Evolutionary conservation across 768 basidiomycete genomes (phyloP), one percentile per base, ranked within the genome.

Genomic region (Termitomyces sp.): DNA sequence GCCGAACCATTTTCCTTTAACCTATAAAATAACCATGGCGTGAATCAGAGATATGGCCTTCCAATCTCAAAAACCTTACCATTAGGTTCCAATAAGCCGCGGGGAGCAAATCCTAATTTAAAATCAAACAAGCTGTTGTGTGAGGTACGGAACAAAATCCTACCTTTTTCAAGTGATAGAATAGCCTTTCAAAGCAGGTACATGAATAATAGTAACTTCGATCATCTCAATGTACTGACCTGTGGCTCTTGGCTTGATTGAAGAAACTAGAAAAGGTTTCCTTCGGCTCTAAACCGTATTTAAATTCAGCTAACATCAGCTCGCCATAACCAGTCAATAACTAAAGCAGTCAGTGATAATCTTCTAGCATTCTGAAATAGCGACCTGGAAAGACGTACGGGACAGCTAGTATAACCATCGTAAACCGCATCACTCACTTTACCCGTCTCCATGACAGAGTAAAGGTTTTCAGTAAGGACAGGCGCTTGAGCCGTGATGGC

Each of bases 401-500:
- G 91, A 67, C 92, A 94, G 65, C 88, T 90, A 3, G 92, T 88
- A 69, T 94, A 94, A 7, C 94, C 94, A 68, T 93, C 87, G 66
- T 99, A 99, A 48, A 67, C 73, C 2, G 91, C 94, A 43, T 69
- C 65, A 30, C 85, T 79, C 48, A 92, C 70, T 62, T 81, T 81
- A 35, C 94, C 94, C 1, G 81, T 85, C 63, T 88, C 82, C 68
- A 93, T 73, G 33, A 89, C 73, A 28, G 85, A 84, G 70, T 85
- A 87, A 38, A 98, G 59, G 73, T 98, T 98, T 73, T 98, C 91
- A 1, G 87, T 83, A 46, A 98, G 79, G 5, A 99, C 87, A 12
- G 96, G 96, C 1, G 90, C 86, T 71, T 99, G 93, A 0, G 84
- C 85, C 2, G 91, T 93, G 65, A 98, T 89, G 6, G 95, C 96